These are phyloP conservation scores for Calonectria montana DNA, from an alignment of 2,329 filamentous ascomycete species.

Conservation along the genomic window DNA sequence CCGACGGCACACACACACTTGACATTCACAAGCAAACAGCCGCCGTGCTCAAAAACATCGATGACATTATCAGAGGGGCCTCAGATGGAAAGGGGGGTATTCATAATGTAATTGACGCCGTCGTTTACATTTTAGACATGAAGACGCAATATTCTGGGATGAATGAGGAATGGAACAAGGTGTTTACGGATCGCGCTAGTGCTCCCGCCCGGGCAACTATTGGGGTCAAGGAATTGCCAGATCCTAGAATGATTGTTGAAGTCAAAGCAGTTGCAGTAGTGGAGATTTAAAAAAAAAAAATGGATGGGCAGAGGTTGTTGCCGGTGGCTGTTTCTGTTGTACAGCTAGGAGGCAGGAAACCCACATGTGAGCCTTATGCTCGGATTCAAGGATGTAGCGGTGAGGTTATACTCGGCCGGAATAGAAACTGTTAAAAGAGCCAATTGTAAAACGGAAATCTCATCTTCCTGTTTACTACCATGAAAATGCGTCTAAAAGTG, in stretches of 20 bases:
- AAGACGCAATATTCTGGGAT: slow-evolving; percentile 54
- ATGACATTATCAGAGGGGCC: slow-evolving; percentile 51
- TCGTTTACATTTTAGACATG: slow-evolving; percentile 56
- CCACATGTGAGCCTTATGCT: no score
- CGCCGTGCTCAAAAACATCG: slow-evolving; percentile 51
- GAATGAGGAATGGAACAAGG: slow-evolving; percentile 60
- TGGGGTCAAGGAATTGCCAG: slow-evolving; percentile 46
- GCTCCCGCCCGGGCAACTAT: slow-evolving; percentile 52
- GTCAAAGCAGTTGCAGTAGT: slow-evolving; percentile 39
- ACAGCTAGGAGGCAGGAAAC: background rate
- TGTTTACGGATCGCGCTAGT: slow-evolving; percentile 49
- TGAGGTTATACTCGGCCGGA: no score
- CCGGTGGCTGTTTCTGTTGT: background rate
- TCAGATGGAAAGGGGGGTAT: slow-evolving; percentile 49
- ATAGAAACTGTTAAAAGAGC: no score
- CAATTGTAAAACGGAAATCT: no score
- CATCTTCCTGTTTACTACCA: background rate
- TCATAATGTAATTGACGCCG: slow-evolving; percentile 52
- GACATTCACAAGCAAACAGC: slow-evolving; percentile 53
- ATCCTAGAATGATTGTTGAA: slow-evolving; percentile 47
- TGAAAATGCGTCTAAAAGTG: background rate
- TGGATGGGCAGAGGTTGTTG: background rate
- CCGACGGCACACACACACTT: slow-evolving; percentile 47
- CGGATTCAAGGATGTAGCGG: no score
- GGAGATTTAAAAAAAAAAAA: background rate